A percentile compares a stretch with the other conserved stretches of the same genome.
These are phyloP conservation scores for Pythium aquatile DNA, from an alignment of 352 stramenopile genomes.

Conservation along the genomic window DNA sequence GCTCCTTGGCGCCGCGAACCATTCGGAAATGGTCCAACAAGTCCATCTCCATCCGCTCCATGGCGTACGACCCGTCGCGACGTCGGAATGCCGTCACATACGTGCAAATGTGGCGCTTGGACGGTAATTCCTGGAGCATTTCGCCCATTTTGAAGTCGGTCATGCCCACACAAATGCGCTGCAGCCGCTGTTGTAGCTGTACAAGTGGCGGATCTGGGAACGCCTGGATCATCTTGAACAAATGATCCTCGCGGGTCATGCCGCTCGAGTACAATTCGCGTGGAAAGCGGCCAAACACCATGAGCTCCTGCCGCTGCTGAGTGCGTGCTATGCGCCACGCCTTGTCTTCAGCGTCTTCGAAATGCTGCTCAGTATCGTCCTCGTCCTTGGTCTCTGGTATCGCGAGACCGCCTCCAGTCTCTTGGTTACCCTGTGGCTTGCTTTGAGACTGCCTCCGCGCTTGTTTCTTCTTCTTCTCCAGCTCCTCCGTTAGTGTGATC, in stretches of 20 bases:
- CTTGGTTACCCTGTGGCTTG: constrained; percentile 16
- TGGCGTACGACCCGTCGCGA: constrained; percentile 52
- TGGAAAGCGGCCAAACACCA: constrained; percentile 69
- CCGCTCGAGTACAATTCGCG: constrained; percentile 59
- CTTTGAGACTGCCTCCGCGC: constrained; percentile 11
- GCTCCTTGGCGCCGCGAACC: constrained; percentile 45
- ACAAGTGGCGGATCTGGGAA: constrained; percentile 53
- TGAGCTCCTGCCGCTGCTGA: constrained; percentile 45
- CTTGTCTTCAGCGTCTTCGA: constrained; percentile 44
- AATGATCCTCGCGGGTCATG: constrained; percentile 58
- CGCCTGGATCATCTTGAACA: constrained; percentile 43
- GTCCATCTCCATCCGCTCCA: constrained; percentile 48
- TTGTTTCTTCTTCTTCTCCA: constrained; percentile 39
- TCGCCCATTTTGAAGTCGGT: constrained; percentile 86
- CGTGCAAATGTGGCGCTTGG: constrained; percentile 88
- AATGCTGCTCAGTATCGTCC: constrained; percentile 38
- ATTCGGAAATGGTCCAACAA: constrained; percentile 82
- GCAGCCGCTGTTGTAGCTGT: constrained; percentile 48
- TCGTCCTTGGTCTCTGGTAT: neutral
- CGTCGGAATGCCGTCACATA: constrained; percentile 64
- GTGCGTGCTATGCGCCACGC: constrained; percentile 29
- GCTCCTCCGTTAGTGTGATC: constrained; percentile 59
- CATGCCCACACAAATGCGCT: constrained; percentile 70
- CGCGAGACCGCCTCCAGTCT: neutral
- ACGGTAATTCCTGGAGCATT: constrained; percentile 88